phyloP scores from a whole-genome alignment of 495 filamentous ascomycete species.

The Elasticomyces elasticus region DNA sequence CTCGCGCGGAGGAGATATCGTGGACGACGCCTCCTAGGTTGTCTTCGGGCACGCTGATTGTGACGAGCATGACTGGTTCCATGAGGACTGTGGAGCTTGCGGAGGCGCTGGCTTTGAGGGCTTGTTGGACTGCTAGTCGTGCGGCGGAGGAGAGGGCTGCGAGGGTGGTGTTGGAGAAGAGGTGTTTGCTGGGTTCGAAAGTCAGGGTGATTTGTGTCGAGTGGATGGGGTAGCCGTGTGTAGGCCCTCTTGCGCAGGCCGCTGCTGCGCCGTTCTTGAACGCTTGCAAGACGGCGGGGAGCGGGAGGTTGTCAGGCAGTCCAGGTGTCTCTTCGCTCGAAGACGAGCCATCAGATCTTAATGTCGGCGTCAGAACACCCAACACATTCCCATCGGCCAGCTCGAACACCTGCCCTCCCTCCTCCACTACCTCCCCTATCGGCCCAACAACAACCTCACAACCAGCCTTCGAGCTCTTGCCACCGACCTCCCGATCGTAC shows the following conservation, averaged over 20 bases:
- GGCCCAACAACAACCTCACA: constrained; percentile 61
- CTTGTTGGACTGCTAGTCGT: constrained; percentile 56
- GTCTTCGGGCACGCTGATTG: constrained; percentile 72
- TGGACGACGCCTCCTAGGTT: constrained; percentile 79
- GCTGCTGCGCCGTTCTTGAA: constrained; percentile 71
- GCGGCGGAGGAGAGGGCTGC: constrained; percentile 72
- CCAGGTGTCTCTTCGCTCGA: constrained; percentile 15
- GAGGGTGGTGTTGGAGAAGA: constrained; percentile 57
- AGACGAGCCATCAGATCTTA: constrained; percentile 19
- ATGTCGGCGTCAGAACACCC: constrained; percentile 33
- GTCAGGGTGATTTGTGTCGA: constrained; percentile 56
- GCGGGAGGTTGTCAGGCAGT: constrained; percentile 49
- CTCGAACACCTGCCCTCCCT: constrained; percentile 38
- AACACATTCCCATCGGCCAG: constrained; percentile 34
- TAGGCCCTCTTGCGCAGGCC: constrained; percentile 75
- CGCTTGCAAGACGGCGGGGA: constrained; percentile 50
- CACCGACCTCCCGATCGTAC: constrained; percentile 71
- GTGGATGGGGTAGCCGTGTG: constrained; percentile 65
- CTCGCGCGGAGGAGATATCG: constrained; percentile 71
- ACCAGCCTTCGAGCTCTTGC: constrained; percentile 65
- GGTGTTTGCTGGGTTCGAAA: constrained; percentile 53
- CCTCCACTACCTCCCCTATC: constrained; percentile 32
- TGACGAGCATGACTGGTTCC: constrained; percentile 85
- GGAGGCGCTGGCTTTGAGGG: constrained; percentile 45
- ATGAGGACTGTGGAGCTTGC: constrained; percentile 50